Base-by-base conservation (phyloP, 1,139 yeast species). In the Arxiozyma heterogenica region DNA sequence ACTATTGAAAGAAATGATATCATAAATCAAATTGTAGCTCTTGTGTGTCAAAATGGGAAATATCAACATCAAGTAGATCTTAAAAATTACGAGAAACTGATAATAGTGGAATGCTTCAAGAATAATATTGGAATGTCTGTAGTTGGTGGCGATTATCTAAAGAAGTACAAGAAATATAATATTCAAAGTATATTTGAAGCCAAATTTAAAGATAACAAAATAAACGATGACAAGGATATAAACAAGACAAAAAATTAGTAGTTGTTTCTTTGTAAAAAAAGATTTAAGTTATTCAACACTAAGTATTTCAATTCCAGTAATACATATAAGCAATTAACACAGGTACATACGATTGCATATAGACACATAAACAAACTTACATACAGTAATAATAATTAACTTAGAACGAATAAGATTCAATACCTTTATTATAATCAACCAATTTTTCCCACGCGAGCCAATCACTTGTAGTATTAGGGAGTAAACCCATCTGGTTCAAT, bases 31-130 rank as follows among this genome's bases (percentile, higher is more conserved):
- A 78, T 90, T 15, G 97, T 96, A 0, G 81, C 79, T 48, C 70
- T 78, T 48, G 90, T 89, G 0, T 91, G 93, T 1, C 75, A 77
- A 52, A 58, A 58, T 23, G 65, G 66, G 8, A 83, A 82, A 9
- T 80, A 83, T 60, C 84, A 83, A 1, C 96, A 89, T 66, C 73
- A 74, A 41, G 96, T 93, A 12, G 95, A 90, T 65, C 76, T 93
- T 68, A 88, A 89, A 62, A 73, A 82, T 21, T 89, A 82, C 64
- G 95, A 90, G 55, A 84, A 84, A 64, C 73, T 93, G 62, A 81
- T 93, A 51, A 67, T 93, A 56, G 86, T 93, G 2, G 96, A 90
- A 67, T 87, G 96, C 65, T 93, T 84, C 71, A 91, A 90, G 68
- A 85, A 80, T 57, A 85, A 83, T 63, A 78, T 87, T 49, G 95